Percentiles rank a stretch among this genome's conserved stretches.
Evolutionary conservation across 2,329 filamentous ascomycete species (phyloP).

Genomic region (Fusarium tricinctum): DNA sequence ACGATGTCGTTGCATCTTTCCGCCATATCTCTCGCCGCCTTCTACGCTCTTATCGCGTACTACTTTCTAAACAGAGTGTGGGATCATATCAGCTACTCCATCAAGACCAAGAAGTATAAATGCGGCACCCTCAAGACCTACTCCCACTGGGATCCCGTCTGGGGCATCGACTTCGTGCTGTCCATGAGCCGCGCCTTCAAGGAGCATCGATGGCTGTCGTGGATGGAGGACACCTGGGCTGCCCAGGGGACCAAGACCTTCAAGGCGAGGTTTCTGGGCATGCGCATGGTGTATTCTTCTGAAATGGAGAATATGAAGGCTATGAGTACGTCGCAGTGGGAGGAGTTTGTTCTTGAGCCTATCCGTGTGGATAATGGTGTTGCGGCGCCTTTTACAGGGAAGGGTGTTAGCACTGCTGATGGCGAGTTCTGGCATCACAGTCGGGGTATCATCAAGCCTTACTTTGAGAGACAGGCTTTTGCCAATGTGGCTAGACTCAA

Average conservation of each 20-base stretch:
- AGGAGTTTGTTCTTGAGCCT: conserved; percentile 41
- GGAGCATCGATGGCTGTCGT: conserved; percentile 37
- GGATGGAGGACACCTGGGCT: conserved; percentile 34
- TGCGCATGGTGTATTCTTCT: conserved; percentile 39
- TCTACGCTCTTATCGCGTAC: conserved; percentile 7
- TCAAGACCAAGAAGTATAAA: conserved; percentile 19
- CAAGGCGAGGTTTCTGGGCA: conserved; percentile 41
- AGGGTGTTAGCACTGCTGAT: conserved; percentile 36
- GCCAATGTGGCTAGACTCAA: conserved; percentile 36
- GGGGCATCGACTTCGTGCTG: conserved; percentile 38
- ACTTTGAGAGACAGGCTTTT: conserved; percentile 43
- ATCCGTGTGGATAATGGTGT: conserved; percentile 39
- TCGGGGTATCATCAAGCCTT: conserved; percentile 39
- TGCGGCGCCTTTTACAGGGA: conserved; percentile 37
- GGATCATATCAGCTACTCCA: conserved; percentile 18
- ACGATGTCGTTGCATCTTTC: conserved; percentile 15
- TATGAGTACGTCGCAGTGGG: conserved; percentile 42
- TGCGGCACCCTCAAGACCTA: conserved; percentile 4
- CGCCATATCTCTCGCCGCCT: conserved; percentile 5
- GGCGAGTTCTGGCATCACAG: conserved; percentile 42
- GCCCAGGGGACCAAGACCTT: conserved; percentile 33
- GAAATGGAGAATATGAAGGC: conserved; percentile 44
- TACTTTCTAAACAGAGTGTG: conserved; percentile 14
- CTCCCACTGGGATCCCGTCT: conserved; percentile 15
- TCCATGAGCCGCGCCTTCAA: conserved; percentile 37